phyloP scores from a whole-genome alignment of 2,329 filamentous ascomycete genomes.

The Chaetomium sp. region DNA sequence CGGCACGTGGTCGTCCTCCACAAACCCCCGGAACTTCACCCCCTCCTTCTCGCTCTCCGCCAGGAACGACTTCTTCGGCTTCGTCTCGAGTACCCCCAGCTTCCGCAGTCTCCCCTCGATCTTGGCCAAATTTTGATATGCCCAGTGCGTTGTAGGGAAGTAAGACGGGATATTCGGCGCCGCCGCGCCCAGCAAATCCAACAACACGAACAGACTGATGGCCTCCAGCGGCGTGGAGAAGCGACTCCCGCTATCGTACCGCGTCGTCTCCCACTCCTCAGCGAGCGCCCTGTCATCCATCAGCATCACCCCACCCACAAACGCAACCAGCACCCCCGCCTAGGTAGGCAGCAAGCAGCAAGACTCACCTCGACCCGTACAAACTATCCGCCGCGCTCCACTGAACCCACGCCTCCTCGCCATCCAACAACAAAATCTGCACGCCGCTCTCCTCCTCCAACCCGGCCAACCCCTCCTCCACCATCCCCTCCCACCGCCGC shows the following conservation, averaged over 20 bases:
- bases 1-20: constrained; percentile 88
- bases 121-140: constrained; percentile 61
- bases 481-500: constrained; percentile 77
- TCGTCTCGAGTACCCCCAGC: constrained; percentile 54
- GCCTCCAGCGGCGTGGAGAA: constrained; percentile 74
- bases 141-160: constrained; percentile 72
- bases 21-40: constrained; percentile 54
- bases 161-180: constrained; percentile 64
- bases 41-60: constrained; percentile 60
- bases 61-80: constrained; percentile 60
- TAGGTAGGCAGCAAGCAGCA: background rate
- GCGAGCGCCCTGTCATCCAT: constrained; percentile 63
- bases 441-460: constrained; percentile 79
- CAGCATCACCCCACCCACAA: background rate
- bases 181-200: constrained; percentile 62
- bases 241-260: constrained; percentile 71
- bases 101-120: constrained; percentile 61
- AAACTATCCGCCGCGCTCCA: constrained; percentile 85
- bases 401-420: constrained; percentile 83
- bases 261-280: constrained; percentile 72
- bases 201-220: constrained; percentile 68
- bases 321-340: background rate
- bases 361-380: constrained; percentile 75
- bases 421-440: constrained; percentile 87
- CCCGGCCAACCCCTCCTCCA: constrained; percentile 35